These are phyloP conservation scores for Heterobasidion annosum DNA, from an alignment of 1,284 basidiomycete genomes.

Conservation along the genomic window DNA sequence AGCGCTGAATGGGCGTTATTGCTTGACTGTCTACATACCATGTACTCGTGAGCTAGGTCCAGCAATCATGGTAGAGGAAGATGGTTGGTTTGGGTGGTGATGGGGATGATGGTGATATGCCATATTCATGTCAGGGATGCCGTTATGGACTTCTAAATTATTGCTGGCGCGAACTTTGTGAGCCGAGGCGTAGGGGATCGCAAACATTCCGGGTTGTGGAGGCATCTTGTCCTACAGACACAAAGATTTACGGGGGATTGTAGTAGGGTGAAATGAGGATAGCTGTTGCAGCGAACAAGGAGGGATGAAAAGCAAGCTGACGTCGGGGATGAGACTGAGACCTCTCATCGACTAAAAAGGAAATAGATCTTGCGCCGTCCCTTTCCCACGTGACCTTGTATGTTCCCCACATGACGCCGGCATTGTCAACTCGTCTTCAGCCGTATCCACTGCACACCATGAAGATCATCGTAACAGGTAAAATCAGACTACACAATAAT, in stretches of 20 bases:
- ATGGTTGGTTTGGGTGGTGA: constrained; percentile 20
- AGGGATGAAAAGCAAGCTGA: too few species aligned
- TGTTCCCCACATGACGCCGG: not conserved
- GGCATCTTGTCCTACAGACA: constrained; percentile 24
- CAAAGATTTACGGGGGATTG: not conserved
- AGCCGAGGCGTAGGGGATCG: constrained; percentile 33
- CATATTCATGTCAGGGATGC: constrained; percentile 7
- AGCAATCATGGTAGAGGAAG: constrained; percentile 17
- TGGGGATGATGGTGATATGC: constrained; percentile 6
- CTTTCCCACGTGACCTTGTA: not conserved
- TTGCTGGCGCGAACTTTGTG: constrained; percentile 27
- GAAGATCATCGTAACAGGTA: not conserved
- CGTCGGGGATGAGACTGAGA: not conserved
- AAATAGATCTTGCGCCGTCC: not conserved
- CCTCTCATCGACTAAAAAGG: not conserved
- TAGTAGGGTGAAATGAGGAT: not conserved
- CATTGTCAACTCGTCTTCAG: too few species aligned
- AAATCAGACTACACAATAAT: not conserved
- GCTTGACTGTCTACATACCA: constrained; percentile 19
- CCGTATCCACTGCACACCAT: not conserved
- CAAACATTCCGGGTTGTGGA: constrained; percentile 44
- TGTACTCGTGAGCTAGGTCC: constrained; percentile 31
- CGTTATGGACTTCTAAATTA: constrained; percentile 13
- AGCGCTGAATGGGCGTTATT: not conserved
- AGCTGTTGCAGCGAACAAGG: too few species aligned